Conservation (phyloP, 2,329 filamentous ascomycete genomes). For the Sporothrix euskadiensis region DNA sequence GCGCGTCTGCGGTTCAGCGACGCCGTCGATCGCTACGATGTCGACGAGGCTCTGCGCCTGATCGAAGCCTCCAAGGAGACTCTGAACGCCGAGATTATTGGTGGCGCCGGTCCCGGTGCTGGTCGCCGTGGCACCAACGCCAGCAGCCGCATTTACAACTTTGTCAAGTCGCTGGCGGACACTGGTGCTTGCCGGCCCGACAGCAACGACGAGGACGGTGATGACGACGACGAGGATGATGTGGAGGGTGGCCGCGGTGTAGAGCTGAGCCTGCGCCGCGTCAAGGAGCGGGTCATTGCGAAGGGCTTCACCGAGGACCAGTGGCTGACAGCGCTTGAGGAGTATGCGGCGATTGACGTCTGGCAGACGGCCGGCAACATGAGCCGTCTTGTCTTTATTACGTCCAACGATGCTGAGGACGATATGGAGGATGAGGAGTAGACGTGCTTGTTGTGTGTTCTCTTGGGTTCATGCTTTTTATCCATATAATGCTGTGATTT, state of each 20-base stretch:
- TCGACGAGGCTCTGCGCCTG: conserved; percentile 89
- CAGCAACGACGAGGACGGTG: conserved; percentile 57
- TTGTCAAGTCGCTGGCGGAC: conserved; percentile 85
- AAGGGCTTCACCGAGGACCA: conserved; percentile 98
- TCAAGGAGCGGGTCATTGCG: conserved; percentile 87
- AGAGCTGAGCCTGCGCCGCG: conserved; percentile 83
- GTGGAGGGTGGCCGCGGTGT: conserved; percentile 42
- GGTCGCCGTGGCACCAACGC: conserved; percentile 71
- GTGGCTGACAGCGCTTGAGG: conserved; percentile 80
- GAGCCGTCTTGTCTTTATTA: conserved; percentile 70
- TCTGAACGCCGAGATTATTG: conserved; percentile 73
- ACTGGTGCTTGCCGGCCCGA: conserved; percentile 82
- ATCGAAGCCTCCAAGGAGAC: conserved; percentile 93
- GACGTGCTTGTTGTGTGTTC: neutral
- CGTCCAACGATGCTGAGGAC: conserved; percentile 52
- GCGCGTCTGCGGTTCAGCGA: conserved; percentile 87
- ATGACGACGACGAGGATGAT: conserved; percentile 54
- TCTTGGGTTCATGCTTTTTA: neutral
- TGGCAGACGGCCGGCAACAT: conserved; percentile 77
- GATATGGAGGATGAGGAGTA: conserved; percentile 47
- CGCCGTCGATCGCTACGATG: conserved; percentile 84
- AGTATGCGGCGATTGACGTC: conserved; percentile 84
- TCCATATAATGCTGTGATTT: conserved; percentile 13
- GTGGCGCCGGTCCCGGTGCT: conserved; percentile 47
- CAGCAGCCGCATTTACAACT: conserved; percentile 89